Evolutionary conservation across 164 flowering plant species (phyloP).

Genomic region (Vitis cinerea): DNA sequence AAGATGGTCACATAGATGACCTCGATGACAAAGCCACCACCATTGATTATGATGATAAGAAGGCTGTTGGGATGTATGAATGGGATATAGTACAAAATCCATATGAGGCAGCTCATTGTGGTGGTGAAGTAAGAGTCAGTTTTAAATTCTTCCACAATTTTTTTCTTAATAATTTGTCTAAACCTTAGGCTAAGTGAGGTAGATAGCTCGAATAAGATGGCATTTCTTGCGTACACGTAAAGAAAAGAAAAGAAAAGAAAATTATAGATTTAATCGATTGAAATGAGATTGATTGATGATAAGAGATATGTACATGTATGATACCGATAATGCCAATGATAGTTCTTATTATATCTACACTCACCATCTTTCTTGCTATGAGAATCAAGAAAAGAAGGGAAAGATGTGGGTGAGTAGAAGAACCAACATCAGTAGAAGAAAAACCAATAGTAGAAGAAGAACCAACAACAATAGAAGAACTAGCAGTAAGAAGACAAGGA

Average conservation of each 20-base stretch:
- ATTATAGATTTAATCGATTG: no score
- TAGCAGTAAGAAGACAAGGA: no score
- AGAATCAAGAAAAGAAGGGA: not conserved
- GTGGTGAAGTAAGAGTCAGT: slow-evolving; percentile 54
- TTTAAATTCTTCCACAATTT: slow-evolving; percentile 36
- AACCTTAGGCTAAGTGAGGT: slow-evolving; percentile 51
- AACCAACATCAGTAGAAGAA: no score
- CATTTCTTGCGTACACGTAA: slow-evolving; percentile 35
- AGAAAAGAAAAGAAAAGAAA: no score
- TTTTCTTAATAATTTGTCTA: slow-evolving; percentile 24
- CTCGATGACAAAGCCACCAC: slow-evolving; percentile 36
- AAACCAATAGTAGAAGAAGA: no score
- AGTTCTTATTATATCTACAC: no score
- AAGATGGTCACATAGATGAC: slow-evolving; percentile 34
- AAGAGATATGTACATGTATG: no score
- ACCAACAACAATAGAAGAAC: not conserved
- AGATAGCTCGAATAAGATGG: slow-evolving; percentile 41
- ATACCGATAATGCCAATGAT: no score
- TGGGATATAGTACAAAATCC: slow-evolving; percentile 55
- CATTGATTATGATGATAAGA: slow-evolving; percentile 49
- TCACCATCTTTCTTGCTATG: no score
- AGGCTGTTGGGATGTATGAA: slow-evolving; percentile 39
- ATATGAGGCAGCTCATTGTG: slow-evolving; percentile 40
- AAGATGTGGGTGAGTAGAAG: not conserved
- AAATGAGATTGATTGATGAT: no score